Base-by-base conservation (phyloP, 805 yeast genomes). In the Candida glaebosa region DNA sequence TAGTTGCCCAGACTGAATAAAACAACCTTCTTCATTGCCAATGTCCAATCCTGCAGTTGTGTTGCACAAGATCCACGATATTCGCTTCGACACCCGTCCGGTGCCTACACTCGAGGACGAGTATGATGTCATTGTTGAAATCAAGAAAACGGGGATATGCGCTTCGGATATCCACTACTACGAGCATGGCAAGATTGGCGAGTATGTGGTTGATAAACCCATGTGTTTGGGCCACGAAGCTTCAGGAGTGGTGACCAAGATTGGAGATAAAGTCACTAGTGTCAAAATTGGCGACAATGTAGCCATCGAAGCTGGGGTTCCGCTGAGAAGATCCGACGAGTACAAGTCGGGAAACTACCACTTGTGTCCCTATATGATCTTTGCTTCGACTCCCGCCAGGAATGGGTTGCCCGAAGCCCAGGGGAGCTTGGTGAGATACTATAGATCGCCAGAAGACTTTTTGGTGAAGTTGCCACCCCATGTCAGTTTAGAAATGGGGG, bases 231-330 rank as follows among this genome's bases (percentile, higher is more conserved):
- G 78, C n/a, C 77, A 72, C 43, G 78, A 73, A 56, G 54, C 67
- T 19, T 53, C 69, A 25, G 77, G 77, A 34, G 69, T 67, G 34
- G 70, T 79, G 19, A 48, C 73, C 15, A 74, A 68, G 31, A 67
- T 76, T 19, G 82, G 82, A 25, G 55, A 65, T n/a, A 66, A 65
- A 8, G 84, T 78, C 9, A 58, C 64, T 25, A 63, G 69, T 40
- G 33, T 57, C 17, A 65, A 72, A 41, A 68, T 67, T 26, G 76
- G 78, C 38, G 78, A 73, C 47, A 54, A 69, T 37, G 77, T 73
- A 18, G 75, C 77, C 10, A 56, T 73, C 44, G 78, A 79, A 58
- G 84, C 84, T 6, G 81, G 78, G 41, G 60, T 69, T 34, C 75
- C 80, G 20, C 79, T 83, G 51, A 60, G 68, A 25, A 52, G 56